Evolutionary conservation across 2,329 filamentous ascomycete species (phyloP), one percentile per base, ranked within the genome.

Genomic region (Colletotrichum liriopes): DNA sequence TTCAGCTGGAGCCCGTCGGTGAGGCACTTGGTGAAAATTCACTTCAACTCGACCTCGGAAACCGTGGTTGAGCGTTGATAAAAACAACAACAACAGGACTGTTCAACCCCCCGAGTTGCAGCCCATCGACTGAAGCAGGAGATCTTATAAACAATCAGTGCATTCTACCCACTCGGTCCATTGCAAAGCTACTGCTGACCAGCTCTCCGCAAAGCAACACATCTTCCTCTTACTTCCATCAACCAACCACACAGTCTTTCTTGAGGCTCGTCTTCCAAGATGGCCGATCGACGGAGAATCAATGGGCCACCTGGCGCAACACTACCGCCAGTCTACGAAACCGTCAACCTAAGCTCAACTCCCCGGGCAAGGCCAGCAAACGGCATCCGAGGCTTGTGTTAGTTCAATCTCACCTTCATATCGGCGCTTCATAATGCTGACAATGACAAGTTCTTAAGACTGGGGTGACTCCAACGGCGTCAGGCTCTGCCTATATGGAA

Each of bases 381-480:
- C 83, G 90, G 92, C 76, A 89, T 96, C 74, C 90, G 96, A 78
- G 95, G 94, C 84, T 94, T 97, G 83, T 98, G 94, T 96, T 88
- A 82, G 93, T 73, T 62, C 32, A 39, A 12, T n/a, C 29, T n/a
- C 8, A 16, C 56, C 20, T 23, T 60, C n/a, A 20, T 23, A 14
- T 47, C n/a, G 20, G 6, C 26, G 60, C 26, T 67, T 43, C 20
- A 23, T 45, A 35, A 61, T 20, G 32, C 67, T 71, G n/a, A 65
- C 47, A 26, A n/a, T 77, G 14, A 37, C 39, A 74, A 97, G 95
- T 96, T 81, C 87, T 98, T 55, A 95, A 96, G 81, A 98, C 96
- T 11, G 95, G 95, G 32, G 90, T 98, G 5, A 95, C 96, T 0
- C 96, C 96, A 23, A 97, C 96, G 18, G 96, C 96, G 16, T 96